These are phyloP conservation scores for Cryptococcus sp. DNA, from an alignment of 1,284 basidiomycete genomes.

Conservation along the genomic window DNA sequence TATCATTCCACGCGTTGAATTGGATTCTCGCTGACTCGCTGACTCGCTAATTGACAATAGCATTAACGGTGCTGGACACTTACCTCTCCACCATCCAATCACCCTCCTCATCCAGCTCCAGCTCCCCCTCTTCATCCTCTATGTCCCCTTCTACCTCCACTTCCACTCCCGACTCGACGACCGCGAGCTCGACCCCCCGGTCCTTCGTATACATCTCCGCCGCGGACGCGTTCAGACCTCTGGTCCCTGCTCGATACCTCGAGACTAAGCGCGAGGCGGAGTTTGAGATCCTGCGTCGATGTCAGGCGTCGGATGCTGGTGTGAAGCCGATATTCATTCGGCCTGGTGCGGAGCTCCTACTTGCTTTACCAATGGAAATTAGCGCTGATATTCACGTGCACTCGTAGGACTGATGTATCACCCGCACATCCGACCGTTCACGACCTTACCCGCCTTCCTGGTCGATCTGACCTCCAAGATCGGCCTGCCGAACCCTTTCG, in stretches of 20 bases:
- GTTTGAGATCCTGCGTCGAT: conserved; percentile 58
- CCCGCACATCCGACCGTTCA: conserved; percentile 83
- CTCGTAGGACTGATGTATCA: conserved; percentile 87
- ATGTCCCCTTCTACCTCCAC: conserved; percentile 10
- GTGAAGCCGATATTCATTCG: conserved; percentile 74
- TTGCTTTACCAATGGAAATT: background rate
- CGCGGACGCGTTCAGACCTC: conserved; percentile 85
- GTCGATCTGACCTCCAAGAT: conserved; percentile 75
- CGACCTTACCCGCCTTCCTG: conserved; percentile 80
- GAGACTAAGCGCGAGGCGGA: conserved; percentile 90
- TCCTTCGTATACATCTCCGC: conserved; percentile 94
- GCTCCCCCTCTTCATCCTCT: conserved; percentile 20
- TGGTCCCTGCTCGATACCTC: conserved; percentile 83
- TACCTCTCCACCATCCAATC: conserved; percentile 56
- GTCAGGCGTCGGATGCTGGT: conserved; percentile 18
- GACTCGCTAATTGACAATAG: conserved; percentile 56
- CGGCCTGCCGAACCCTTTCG: conserved; percentile 63
- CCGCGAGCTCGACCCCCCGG: conserved; percentile 14
- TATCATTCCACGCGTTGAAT: too few relatives aligned
- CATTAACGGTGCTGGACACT: conserved; percentile 71
- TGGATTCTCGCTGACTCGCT: too few relatives aligned
- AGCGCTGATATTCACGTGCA: background rate
- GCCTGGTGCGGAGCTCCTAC: conserved; percentile 68
- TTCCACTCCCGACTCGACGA: conserved; percentile 18
- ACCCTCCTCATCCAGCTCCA: background rate